A percentile compares a stretch with the other conserved stretches of the same genome.
Conservation (phyloP, 768 basidiomycete species). For the Boletus subcaerulescens region DNA sequence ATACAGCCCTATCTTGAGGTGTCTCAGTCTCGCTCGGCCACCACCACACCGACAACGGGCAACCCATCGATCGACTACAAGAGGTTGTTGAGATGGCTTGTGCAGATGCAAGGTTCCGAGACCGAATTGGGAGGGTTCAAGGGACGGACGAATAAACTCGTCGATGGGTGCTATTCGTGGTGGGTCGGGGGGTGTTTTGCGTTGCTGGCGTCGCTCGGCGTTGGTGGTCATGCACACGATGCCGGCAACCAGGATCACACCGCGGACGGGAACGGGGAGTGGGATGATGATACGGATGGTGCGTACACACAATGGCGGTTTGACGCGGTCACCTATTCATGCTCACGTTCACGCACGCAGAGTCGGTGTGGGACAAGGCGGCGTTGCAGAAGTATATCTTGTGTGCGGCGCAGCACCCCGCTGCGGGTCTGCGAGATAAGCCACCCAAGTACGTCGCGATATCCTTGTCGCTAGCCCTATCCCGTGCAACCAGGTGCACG, state of each 20-base stretch:
- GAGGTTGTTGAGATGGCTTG: slow-evolving; percentile 74
- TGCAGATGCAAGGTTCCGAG: slow-evolving; percentile 78
- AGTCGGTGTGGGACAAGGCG: slow-evolving; percentile 50
- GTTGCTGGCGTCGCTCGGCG: slow-evolving; percentile 60
- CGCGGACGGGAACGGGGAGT: slow-evolving; percentile 43
- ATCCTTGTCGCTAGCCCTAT: background rate
- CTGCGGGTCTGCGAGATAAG: slow-evolving; percentile 91
- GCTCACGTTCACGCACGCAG: slow-evolving; percentile 23
- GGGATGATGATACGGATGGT: slow-evolving; percentile 75
- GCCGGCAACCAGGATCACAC: background rate
- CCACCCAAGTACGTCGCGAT: slow-evolving; percentile 71
- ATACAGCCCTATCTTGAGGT: slow-evolving; percentile 53
- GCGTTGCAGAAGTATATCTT: slow-evolving; percentile 89
- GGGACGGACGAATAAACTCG: slow-evolving; percentile 96
- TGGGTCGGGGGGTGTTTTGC: slow-evolving; percentile 93
- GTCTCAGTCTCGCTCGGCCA: background rate
- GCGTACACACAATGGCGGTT: slow-evolving; percentile 5
- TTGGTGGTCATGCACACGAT: slow-evolving; percentile 16
- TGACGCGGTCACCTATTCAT: too few relatives aligned
- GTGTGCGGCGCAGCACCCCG: slow-evolving; percentile 78
- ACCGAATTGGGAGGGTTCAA: slow-evolving; percentile 89
- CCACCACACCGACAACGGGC: background rate
- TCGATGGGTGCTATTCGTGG: slow-evolving; percentile 99
- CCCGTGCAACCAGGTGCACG: too few relatives aligned
- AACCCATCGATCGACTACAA: slow-evolving; percentile 51